These are phyloP conservation scores for Fusarium xylarioides DNA, from an alignment of 2,329 filamentous ascomycete genomes.

Conservation along the genomic window DNA sequence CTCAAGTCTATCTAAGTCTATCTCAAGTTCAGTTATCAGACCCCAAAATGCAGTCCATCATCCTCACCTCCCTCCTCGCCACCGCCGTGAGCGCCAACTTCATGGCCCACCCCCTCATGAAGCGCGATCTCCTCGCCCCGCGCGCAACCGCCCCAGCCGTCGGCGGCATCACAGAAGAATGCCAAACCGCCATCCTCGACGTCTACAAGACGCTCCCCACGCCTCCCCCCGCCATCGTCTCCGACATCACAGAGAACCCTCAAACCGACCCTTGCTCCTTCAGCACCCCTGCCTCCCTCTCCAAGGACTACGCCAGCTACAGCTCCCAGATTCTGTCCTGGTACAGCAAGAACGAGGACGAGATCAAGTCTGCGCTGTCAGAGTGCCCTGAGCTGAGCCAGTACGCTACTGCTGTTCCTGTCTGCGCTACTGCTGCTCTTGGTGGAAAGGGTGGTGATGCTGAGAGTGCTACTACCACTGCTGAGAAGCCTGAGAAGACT, in stretches of 20 bases:
- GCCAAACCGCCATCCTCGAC: conserved; percentile 37
- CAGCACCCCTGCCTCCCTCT: conserved; percentile 45
- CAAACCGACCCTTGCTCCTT: conserved; percentile 47
- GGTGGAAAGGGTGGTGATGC: not conserved
- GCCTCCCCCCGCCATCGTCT: conserved; percentile 43
- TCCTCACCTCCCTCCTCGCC: conserved; percentile 41
- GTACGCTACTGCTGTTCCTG: conserved; percentile 31
- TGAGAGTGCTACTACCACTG: conserved; percentile 1
- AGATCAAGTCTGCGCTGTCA: conserved; percentile 38
- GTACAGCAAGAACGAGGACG: conserved; percentile 42
- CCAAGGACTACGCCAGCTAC: conserved; percentile 46
- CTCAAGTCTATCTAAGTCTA: not conserved
- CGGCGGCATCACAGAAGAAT: conserved; percentile 26
- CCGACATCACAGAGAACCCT: conserved; percentile 37
- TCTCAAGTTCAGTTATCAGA: not conserved
- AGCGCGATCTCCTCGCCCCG: conserved; percentile 38
- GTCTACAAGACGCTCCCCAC: conserved; percentile 44
- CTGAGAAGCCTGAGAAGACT: conserved; percentile 13
- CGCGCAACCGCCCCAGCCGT: conserved; percentile 34
- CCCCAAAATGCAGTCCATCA: conserved; percentile 43
- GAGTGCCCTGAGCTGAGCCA: conserved; percentile 41
- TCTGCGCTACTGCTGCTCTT: conserved; percentile 34
- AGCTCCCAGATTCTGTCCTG: conserved; percentile 44
- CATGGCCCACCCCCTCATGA: conserved; percentile 43
- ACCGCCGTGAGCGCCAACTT: conserved; percentile 41